Conservation (phyloP, 768 basidiomycete genomes). For the Solioccasus polychromus region DNA sequence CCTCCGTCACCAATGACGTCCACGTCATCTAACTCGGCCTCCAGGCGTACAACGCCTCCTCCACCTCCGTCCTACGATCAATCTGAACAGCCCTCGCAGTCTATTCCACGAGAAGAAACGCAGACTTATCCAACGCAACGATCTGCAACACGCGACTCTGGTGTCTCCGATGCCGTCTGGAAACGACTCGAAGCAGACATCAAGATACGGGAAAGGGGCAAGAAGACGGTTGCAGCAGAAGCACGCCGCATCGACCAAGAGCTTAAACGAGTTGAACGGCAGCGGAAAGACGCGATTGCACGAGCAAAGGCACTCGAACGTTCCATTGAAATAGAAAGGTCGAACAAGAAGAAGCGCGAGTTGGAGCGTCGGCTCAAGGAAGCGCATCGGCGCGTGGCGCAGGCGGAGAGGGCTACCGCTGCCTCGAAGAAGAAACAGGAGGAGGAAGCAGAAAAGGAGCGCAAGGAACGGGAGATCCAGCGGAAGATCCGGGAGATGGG, state of each 20-base stretch:
- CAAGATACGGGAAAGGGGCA: slow-evolving; percentile 21
- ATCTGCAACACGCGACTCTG: slow-evolving; percentile 44
- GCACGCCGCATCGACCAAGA: slow-evolving; percentile 19
- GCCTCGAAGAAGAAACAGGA: slow-evolving; percentile 32
- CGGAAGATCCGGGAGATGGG: slow-evolving; percentile 46
- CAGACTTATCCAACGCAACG: too few species aligned
- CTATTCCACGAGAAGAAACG: too few species aligned
- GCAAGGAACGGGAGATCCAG: slow-evolving; percentile 36
- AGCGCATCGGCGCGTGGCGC: slow-evolving; percentile 27
- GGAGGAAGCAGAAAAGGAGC: slow-evolving; percentile 37
- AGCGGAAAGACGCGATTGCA: slow-evolving; percentile 9
- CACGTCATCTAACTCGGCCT: slow-evolving; percentile 14
- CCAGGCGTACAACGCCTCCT: slow-evolving; percentile 22
- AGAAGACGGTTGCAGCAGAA: slow-evolving; percentile 18
- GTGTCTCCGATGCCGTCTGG: slow-evolving; percentile 55
- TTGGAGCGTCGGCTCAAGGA: slow-evolving; percentile 28
- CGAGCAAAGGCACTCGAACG: slow-evolving; percentile 13
- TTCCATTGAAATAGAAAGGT: slow-evolving; percentile 21
- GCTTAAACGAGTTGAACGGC: slow-evolving; percentile 10
- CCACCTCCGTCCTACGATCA: slow-evolving; percentile 9
- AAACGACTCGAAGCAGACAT: slow-evolving; percentile 42
- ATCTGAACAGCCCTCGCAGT: background rate
- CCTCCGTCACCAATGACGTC: slow-evolving; percentile 18
- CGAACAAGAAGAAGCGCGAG: slow-evolving; percentile 19
- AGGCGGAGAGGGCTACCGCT: slow-evolving; percentile 21